These are phyloP conservation scores for Taxawa tesnikishii DNA, from an alignment of 2,329 filamentous ascomycete genomes.

Conservation along the genomic window DNA sequence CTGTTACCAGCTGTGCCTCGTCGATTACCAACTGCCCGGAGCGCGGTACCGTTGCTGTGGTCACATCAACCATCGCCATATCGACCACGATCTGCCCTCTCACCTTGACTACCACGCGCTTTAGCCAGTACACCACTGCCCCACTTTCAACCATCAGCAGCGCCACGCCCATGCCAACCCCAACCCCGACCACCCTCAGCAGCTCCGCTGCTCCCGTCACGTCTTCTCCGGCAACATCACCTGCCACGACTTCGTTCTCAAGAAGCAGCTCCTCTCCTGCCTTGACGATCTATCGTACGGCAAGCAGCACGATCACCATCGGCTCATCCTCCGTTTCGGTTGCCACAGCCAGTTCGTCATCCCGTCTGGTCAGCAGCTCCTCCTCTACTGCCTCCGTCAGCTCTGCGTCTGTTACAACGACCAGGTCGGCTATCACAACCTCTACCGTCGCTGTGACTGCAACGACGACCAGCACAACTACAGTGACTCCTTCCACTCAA, in stretches of 20 bases:
- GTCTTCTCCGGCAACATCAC: background rate
- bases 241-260: background rate
- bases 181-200: slow-evolving; percentile 8
- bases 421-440: slow-evolving; percentile 2
- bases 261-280: background rate
- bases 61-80: slow-evolving; percentile 26
- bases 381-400: slow-evolving; percentile 3
- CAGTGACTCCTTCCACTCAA: slow-evolving; percentile 1
- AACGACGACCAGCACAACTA: slow-evolving; percentile 2
- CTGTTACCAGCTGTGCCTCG: slow-evolving; percentile 27
- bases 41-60: slow-evolving; percentile 16
- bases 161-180: slow-evolving; percentile 3
- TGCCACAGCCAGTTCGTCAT: slow-evolving; percentile 4
- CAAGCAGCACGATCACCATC: slow-evolving; percentile 9
- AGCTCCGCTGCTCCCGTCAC: slow-evolving; percentile 3
- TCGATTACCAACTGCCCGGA: slow-evolving; percentile 25
- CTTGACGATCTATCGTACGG: slow-evolving; percentile 2
- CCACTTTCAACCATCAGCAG: slow-evolving; percentile 1
- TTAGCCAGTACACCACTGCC: slow-evolving; percentile 2
- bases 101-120: slow-evolving; percentile 16
- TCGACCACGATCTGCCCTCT: slow-evolving; percentile 33
- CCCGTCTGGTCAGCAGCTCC: slow-evolving; percentile 5
- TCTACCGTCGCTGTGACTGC: slow-evolving; percentile 4
- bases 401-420: slow-evolving; percentile 2
- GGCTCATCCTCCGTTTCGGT: slow-evolving; percentile 5